phyloP scores from a whole-genome alignment of 257 asterid species.

The Ehretia macrophylla region DNA sequence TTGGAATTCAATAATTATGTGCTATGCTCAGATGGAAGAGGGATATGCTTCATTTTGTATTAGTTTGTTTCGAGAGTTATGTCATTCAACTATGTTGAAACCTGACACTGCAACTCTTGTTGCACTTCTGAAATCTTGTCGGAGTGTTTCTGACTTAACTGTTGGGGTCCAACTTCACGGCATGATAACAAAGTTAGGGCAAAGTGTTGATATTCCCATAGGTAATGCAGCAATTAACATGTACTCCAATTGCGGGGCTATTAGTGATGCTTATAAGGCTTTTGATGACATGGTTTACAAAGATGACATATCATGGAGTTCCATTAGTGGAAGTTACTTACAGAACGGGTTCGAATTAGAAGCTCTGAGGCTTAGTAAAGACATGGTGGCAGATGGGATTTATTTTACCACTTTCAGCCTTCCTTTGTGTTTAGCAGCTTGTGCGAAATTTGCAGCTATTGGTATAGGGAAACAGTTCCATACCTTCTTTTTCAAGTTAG shows the following conservation, averaged over 20 bases:
- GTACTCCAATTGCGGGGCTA: constrained; percentile 13
- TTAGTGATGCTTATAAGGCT: constrained; percentile 9
- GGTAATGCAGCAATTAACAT: constrained; percentile 12
- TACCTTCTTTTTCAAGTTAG: constrained; percentile 7
- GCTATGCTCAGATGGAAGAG: constrained; percentile 10
- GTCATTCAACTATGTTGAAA: background rate
- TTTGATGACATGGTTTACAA: constrained; percentile 11
- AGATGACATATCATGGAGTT: constrained; percentile 19
- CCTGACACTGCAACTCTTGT: constrained; percentile 11
- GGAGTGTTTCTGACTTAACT: constrained; percentile 1
- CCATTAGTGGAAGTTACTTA: constrained; percentile 6
- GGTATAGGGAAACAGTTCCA: constrained; percentile 12
- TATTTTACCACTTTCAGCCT: constrained; percentile 11
- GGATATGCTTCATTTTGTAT: constrained; percentile 4
- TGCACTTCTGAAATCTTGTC: constrained; percentile 10
- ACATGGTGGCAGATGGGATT: constrained; percentile 10
- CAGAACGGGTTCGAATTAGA: constrained; percentile 12
- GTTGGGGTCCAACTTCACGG: constrained; percentile 12
- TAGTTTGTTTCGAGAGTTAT: constrained; percentile 7
- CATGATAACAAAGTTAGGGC: constrained; percentile 1
- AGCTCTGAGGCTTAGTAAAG: constrained; percentile 7
- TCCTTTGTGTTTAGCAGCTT: constrained; percentile 9
- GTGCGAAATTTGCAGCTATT: constrained; percentile 7
- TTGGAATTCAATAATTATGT: constrained; percentile 12
- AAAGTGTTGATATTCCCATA: background rate